These are phyloP conservation scores for Blastocystis sp. DNA, from an alignment of 352 stramenopile species.

Conservation along the genomic window DNA sequence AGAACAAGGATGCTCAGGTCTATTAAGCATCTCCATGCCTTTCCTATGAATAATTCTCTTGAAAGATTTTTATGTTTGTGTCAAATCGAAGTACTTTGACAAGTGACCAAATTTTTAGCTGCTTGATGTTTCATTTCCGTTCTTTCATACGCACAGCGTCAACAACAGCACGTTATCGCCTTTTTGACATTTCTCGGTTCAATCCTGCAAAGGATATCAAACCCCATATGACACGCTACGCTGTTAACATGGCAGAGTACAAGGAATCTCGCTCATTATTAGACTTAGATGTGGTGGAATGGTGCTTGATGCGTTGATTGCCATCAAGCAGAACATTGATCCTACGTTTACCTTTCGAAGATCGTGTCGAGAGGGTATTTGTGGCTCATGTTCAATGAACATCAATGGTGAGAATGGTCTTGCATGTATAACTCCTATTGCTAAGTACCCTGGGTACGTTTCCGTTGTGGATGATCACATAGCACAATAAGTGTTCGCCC, in stretches of 20 bases:
- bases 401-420: conserved; percentile 97
- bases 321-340: conserved; percentile 99
- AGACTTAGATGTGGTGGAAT: conserved; percentile 84
- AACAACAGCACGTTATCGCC: background rate
- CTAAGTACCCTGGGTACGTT: background rate
- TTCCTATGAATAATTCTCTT: conserved; percentile 63
- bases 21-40: conserved; percentile 78
- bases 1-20: conserved; percentile 88
- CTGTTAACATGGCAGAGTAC: conserved; percentile 18
- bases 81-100: background rate
- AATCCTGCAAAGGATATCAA: conserved; percentile 56
- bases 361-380: conserved; percentile 94
- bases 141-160: background rate
- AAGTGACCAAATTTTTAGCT: background rate
- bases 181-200: conserved; percentile 59
- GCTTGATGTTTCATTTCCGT: background rate
- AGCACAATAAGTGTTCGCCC: conserved; percentile 79
- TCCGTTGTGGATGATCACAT: background rate
- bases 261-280: background rate
- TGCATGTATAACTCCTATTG: conserved; percentile 91
- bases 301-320: conserved; percentile 97
- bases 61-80: conserved; percentile 54
- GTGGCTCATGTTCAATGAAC: conserved; percentile 98
- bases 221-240: conserved; percentile 53
- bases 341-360: conserved; percentile 91